A percentile compares a stretch with the other conserved stretches of the same genome.
These are phyloP conservation scores for Porcisia deanei DNA, from an alignment of 208 protist genomes.

Conservation along the genomic window DNA sequence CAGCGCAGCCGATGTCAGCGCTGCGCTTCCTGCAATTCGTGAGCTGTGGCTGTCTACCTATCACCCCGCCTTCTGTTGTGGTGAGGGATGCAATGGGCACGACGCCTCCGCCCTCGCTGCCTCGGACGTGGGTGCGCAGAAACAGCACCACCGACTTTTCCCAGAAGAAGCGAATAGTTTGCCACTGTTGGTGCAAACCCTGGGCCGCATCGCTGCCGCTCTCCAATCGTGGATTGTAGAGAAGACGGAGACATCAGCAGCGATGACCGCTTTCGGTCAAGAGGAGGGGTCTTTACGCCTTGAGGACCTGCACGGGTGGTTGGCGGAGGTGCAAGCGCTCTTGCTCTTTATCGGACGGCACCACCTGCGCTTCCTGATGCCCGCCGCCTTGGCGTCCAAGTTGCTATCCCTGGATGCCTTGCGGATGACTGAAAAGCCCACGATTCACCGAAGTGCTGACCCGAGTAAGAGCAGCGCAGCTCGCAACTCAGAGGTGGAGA, in stretches of 20 bases:
- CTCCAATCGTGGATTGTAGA: slow-evolving; percentile 6
- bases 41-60: slow-evolving; percentile 8
- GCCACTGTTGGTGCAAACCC: slow-evolving; percentile 27
- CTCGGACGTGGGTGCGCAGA: neutral
- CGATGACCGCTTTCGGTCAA: too few relatives aligned
- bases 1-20: neutral
- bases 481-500: neutral
- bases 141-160: slow-evolving; percentile 1
- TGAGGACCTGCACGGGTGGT: slow-evolving; percentile 14
- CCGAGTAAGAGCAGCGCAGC: too few relatives aligned
- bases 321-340: slow-evolving; percentile 30
- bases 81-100: neutral
- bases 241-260: neutral
- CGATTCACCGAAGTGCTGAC: neutral
- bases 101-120: neutral
- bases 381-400: neutral
- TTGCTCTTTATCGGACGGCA: slow-evolving; percentile 25
- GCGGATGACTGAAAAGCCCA: neutral
- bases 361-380: slow-evolving; percentile 22
- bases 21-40: slow-evolving; percentile 1
- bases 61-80: slow-evolving; percentile 3
- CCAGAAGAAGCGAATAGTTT: slow-evolving; percentile 31
- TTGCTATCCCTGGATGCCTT: neutral
- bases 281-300: neutral
- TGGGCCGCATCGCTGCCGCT: slow-evolving; percentile 10